These are phyloP conservation scores for Areca catechu DNA, from an alignment of 176 grass and related monocot species.

Conservation along the genomic window DNA sequence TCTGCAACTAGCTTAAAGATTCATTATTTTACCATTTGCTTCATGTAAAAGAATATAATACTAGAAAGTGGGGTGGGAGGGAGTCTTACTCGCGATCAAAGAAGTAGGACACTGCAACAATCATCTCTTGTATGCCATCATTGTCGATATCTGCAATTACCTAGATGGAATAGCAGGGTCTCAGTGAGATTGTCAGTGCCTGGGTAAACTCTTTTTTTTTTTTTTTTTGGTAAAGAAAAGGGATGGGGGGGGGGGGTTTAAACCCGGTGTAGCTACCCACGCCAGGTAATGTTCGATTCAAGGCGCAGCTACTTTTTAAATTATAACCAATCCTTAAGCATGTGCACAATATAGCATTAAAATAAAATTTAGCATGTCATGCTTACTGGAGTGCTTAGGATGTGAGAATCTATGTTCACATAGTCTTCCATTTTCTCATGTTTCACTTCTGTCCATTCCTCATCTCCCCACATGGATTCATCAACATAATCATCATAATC, in stretches of 20 bases:
- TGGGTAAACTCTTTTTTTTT: no score
- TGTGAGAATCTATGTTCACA: conserved; percentile 84
- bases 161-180: conserved; percentile 15
- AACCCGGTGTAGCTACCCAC: no score
- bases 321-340: no score
- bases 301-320: no score
- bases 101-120: conserved; percentile 83
- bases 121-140: conserved; percentile 87
- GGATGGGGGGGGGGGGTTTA: no score
- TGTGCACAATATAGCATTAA: no score
- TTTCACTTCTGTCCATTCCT: conserved; percentile 75
- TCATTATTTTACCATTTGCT: no score
- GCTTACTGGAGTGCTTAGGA: conserved; percentile 83
- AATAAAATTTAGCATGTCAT: not conserved
- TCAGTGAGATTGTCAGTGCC: no score
- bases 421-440: conserved; percentile 76
- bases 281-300: no score
- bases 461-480: conserved; percentile 77
- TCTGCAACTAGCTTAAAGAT: no score
- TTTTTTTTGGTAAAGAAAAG: no score
- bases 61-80: conserved; percentile 13
- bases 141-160: conserved; percentile 96
- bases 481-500: conserved; percentile 58
- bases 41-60: conserved; percentile 5
- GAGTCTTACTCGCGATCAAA: conserved; percentile 77